Conservation (phyloP, 192 early-diverging fungal genomes). For the Backusella circina region DNA sequence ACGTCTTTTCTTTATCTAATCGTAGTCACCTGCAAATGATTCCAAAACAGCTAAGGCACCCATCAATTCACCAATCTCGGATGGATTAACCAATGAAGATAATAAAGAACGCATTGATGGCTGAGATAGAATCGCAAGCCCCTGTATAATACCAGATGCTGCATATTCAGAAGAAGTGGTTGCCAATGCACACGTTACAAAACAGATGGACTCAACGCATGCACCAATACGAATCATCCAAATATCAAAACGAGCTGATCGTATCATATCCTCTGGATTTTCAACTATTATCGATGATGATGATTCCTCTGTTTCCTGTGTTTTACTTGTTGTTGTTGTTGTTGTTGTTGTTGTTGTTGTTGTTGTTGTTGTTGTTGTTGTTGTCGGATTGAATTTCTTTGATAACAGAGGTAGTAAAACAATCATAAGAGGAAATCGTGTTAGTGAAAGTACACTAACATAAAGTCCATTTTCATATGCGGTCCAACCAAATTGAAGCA, state of each 20-base stretch:
- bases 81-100: slow-evolving; percentile 40
- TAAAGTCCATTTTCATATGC: slow-evolving; percentile 38
- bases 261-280: neutral
- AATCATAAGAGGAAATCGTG: slow-evolving; percentile 31
- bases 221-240: slow-evolving; percentile 46
- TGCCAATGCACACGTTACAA: slow-evolving; percentile 30
- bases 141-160: slow-evolving; percentile 20
- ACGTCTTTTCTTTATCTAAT: neutral
- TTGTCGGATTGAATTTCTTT: slow-evolving; percentile 12
- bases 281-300: neutral
- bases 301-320: neutral
- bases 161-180: slow-evolving; percentile 8
- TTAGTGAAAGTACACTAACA: slow-evolving; percentile 17
- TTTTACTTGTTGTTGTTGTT: neutral
- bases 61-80: slow-evolving; percentile 43
- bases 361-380: neutral
- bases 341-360: too few species aligned
- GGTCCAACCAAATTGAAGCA: slow-evolving; percentile 41
- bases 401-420: slow-evolving; percentile 31
- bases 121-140: slow-evolving; percentile 26
- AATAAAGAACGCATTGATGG: slow-evolving; percentile 41
- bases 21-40: slow-evolving; percentile 29
- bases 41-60: slow-evolving; percentile 52
- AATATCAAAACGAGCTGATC: slow-evolving; percentile 34
- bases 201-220: slow-evolving; percentile 27